Conservation (phyloP, 2,329 filamentous ascomycete species). For the Xylariales sp. region DNA sequence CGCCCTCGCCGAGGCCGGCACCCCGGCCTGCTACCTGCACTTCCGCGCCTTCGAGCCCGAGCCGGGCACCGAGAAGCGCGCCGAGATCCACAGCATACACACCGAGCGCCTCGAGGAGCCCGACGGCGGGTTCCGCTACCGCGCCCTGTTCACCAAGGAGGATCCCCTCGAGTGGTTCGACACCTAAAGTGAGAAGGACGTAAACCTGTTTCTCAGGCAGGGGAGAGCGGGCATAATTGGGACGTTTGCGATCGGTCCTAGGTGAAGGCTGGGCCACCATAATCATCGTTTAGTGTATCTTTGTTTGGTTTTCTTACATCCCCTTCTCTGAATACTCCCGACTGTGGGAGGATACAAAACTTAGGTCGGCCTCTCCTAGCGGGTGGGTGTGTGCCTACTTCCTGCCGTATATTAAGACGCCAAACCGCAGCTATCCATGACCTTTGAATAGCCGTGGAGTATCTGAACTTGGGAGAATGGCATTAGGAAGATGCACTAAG, state of each 20-base stretch:
- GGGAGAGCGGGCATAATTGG: no score
- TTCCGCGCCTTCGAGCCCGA: conserved; percentile 41
- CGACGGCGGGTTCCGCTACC: conserved; percentile 38
- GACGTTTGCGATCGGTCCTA: no score
- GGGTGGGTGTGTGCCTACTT: no score
- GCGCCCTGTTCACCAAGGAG: conserved; percentile 40
- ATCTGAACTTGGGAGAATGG: no score
- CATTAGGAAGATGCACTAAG: no score
- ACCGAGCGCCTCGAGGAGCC: conserved; percentile 38
- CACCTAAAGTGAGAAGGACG: conserved; percentile 22
- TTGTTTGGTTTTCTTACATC: neutral
- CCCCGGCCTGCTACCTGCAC: conserved; percentile 34
- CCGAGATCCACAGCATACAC: conserved; percentile 42
- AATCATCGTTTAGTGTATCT: neutral
- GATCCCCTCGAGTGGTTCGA: conserved; percentile 52
- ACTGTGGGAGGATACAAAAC: no score
- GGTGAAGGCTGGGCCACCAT: no score
- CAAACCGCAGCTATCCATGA: no score
- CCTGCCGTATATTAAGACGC: no score
- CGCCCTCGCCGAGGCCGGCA: conserved; percentile 28
- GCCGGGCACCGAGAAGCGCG: conserved; percentile 18
- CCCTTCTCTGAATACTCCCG: neutral
- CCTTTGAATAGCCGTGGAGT: no score
- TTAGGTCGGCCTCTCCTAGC: no score
- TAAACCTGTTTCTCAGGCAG: no score